Evolutionary conservation across 352 stramenopile genomes (phyloP), one percentile per base, ranked within the genome.

Genomic region (Halophytophthora polymorphica): DNA sequence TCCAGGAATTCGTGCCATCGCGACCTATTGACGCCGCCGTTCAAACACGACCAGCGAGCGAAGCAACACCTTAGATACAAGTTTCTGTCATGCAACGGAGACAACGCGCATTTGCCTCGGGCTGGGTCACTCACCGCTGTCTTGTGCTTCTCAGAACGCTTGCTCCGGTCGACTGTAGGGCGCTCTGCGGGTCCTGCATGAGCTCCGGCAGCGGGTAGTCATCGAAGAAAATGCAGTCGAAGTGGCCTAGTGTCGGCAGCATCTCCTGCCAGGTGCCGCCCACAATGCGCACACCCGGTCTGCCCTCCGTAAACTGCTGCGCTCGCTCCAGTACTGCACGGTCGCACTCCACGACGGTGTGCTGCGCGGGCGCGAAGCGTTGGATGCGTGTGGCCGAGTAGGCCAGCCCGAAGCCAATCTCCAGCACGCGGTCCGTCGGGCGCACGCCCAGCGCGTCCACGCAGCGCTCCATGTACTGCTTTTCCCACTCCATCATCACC

Each of bases 401-500:
- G 15, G 77, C 86, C 33, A 92, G 64, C 0, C 85, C 86, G 48
- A 93, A 96, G 56, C 86, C 86, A 51, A 96, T 92, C 60, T 96
- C 83, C 25, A 96, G 70, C 52, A 95, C 85, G 19, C 70, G 53
- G 50, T 78, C 76, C 11, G 37, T 59, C 15, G 38, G 40, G 19
- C 44, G 46, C 46, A 94, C 78, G 31, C 23, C 25, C 37, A 96
- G 58, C 15, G 73, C 78, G 13, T 87, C 75, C 35, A 87, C 85
- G 17, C 83, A 89, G 35, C 43, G 29, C 41, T 82, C 61, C 86
- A 96, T 95, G 70, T 95, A 96, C 18, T 70, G 25, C 41, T 61
- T 64, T 56, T 96, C 86, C 86, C 86, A 96, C 45, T 80, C 69
- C 86, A 96, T 96, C 84, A 96, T 96, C 15, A 96, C 84, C 61